Percentiles rank a stretch among this genome's conserved stretches.
phyloP scores from a whole-genome alignment of 805 yeast genomes.

The Wickerhamiella vanderwaltii region DNA sequence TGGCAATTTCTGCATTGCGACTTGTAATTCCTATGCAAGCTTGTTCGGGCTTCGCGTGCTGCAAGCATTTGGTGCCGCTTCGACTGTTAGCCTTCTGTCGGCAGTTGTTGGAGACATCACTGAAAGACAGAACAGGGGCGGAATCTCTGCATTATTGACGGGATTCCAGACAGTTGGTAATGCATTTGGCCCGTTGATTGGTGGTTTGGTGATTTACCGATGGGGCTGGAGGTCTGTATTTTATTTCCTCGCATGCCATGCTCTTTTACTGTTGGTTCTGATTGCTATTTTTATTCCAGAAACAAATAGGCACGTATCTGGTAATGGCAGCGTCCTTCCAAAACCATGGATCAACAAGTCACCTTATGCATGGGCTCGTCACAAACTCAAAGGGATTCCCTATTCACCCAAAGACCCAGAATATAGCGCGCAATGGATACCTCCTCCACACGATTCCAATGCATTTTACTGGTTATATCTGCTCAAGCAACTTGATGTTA shows the following conservation, averaged over 20 bases:
- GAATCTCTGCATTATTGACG: constrained; percentile 49
- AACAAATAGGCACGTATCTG: constrained; percentile 59
- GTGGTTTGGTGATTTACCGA: constrained; percentile 37
- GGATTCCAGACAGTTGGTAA: constrained; percentile 62
- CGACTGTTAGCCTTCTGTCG: constrained; percentile 55
- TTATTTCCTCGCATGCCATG: constrained; percentile 59
- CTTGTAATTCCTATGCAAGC: constrained; percentile 43
- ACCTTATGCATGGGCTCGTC: constrained; percentile 19
- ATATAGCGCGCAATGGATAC: constrained; percentile 18
- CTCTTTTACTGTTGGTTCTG: constrained; percentile 33
- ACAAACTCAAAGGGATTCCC: constrained; percentile 21
- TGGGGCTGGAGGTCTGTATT: constrained; percentile 53
- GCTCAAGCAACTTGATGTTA: constrained; percentile 36
- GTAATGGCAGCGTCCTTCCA: constrained; percentile 54
- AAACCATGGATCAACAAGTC: constrained; percentile 19
- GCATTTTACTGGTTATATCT: constrained; percentile 31
- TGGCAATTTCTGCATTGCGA: constrained; percentile 57
- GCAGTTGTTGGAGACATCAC: constrained; percentile 70
- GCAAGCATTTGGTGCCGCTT: constrained; percentile 70
- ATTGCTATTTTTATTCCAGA: constrained; percentile 50
- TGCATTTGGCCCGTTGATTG: constrained; percentile 68
- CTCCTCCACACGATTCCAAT: constrained; percentile 15
- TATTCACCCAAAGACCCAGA: constrained; percentile 15
- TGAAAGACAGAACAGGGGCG: constrained; percentile 56
- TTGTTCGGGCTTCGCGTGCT: constrained; percentile 56